phyloP scores from a whole-genome alignment of 345 rosid genomes.

The Syzygium oleosum region DNA sequence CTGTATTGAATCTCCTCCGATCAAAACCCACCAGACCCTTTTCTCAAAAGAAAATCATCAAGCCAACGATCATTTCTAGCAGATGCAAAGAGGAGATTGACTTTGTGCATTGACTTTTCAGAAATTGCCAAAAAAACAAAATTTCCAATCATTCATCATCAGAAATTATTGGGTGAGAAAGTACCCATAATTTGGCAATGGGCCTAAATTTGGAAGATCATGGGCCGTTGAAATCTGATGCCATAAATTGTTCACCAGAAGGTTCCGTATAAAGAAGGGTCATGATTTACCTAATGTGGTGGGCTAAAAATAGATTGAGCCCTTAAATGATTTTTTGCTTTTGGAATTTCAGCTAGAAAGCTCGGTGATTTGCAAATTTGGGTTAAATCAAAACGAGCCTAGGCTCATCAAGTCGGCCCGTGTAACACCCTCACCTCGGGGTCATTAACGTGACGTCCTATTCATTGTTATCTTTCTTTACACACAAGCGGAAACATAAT shows the following conservation, averaged over 20 bases:
- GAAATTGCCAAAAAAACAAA: neutral
- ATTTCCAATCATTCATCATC: neutral
- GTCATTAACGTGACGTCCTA: too few species aligned
- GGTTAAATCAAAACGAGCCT: neutral
- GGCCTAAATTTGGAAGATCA: neutral
- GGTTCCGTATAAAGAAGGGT: neutral
- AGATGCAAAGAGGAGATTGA: neutral
- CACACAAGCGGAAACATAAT: too few species aligned
- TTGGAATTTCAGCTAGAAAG: neutral
- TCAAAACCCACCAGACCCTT: neutral
- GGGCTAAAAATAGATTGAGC: neutral
- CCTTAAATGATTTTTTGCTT: neutral
- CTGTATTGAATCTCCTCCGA: neutral
- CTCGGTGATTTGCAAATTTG: neutral
- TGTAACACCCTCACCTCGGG: too few species aligned
- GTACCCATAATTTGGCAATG: neutral
- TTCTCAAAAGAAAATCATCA: neutral
- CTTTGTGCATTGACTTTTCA: neutral
- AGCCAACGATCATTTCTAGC: neutral
- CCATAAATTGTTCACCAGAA: neutral
- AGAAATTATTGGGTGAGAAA: neutral
- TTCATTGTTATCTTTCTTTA: too few species aligned
- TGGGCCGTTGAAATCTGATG: neutral
- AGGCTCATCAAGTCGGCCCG: neutral
- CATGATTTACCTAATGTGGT: neutral